phyloP scores from a whole-genome alignment of 2,329 filamentous ascomycete genomes.

The Septoria petroselini region DNA sequence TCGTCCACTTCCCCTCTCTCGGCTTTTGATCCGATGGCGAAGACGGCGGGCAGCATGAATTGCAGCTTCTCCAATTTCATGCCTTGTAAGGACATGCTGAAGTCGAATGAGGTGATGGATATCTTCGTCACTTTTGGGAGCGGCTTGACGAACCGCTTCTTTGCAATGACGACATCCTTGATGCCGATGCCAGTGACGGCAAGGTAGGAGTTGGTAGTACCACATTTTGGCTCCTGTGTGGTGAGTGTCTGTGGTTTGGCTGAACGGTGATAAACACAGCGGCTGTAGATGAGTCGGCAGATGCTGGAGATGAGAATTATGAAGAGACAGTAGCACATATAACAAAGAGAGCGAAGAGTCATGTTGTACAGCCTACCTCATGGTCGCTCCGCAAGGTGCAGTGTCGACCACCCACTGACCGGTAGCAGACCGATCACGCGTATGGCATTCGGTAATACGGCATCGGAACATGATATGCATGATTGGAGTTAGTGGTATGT shows the following conservation, averaged over 20 bases:
- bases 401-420: background rate
- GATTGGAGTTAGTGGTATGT: background rate
- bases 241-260: constrained; percentile 1
- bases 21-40: constrained; percentile 79
- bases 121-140: constrained; percentile 56
- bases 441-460: constrained; percentile 9
- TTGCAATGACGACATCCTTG: constrained; percentile 70
- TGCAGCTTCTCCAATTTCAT: constrained; percentile 89
- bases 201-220: constrained; percentile 70
- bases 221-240: constrained; percentile 30
- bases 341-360: no score
- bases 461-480: background rate
- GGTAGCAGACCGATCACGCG: background rate
- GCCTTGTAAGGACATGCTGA: constrained; percentile 75
- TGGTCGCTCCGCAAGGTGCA: background rate
- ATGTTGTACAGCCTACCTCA: constrained; percentile 6
- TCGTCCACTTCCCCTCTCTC: no score
- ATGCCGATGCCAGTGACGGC: constrained; percentile 69
- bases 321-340: background rate
- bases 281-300: background rate
- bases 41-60: constrained; percentile 77
- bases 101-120: constrained; percentile 63
- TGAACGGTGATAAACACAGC: background rate
- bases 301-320: background rate
- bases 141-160: constrained; percentile 69